A percentile compares a stretch with the other conserved stretches of the same genome.
phyloP scores from a whole-genome alignment of 768 basidiomycete species.

The Erythrobasidium yunnanense region DNA sequence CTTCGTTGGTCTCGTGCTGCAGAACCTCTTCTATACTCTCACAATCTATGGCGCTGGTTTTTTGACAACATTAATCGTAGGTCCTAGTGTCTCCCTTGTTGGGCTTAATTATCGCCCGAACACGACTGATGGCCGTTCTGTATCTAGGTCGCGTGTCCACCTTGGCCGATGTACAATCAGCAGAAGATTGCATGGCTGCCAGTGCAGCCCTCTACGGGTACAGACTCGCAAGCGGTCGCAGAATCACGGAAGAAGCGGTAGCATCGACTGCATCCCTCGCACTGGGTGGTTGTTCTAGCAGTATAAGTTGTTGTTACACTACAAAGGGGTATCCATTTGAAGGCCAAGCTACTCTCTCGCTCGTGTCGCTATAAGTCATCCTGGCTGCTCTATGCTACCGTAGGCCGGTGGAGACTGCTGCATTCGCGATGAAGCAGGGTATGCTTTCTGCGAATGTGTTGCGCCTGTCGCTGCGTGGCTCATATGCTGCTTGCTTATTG shows the following conservation, averaged over 20 bases:
- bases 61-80: not conserved
- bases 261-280: not conserved
- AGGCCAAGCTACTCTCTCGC: too few species aligned
- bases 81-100: not conserved
- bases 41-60: constrained; percentile 13
- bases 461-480: too few species aligned
- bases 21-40: not conserved
- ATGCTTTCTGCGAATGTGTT: too few species aligned
- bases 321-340: too few species aligned
- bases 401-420: too few species aligned
- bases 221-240: not conserved
- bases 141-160: constrained; percentile 2
- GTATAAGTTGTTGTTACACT: not conserved
- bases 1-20: constrained; percentile 5
- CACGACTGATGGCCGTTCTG: not conserved
- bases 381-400: too few species aligned
- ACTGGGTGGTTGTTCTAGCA: not conserved
- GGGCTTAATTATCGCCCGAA: not conserved
- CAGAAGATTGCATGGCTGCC: constrained; percentile 7
- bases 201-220: not conserved
- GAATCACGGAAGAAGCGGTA: not conserved
- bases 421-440: too few species aligned
- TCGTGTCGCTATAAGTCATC: too few species aligned
- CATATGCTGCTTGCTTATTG: too few species aligned
- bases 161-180: constrained; percentile 17